Percentiles rank a stretch among this genome's conserved stretches.
Evolutionary conservation across 2,329 filamentous ascomycete species (phyloP).

Genomic region (Botrytis cinerea): DNA sequence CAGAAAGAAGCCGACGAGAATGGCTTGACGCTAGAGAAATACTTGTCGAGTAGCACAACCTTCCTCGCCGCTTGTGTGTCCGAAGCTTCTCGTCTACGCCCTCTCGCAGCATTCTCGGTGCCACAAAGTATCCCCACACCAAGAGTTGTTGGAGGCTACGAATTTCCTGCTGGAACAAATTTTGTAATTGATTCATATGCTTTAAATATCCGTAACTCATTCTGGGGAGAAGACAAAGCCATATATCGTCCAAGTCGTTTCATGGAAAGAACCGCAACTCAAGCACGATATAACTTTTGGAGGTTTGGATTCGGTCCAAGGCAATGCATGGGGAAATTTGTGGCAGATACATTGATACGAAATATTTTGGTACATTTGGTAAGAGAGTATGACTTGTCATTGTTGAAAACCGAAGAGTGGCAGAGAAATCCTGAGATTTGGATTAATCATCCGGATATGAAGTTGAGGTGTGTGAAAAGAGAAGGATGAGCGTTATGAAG

Average conservation of each 20-base stretch:
- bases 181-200: conserved; percentile 49
- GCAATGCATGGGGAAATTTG: conserved; percentile 48
- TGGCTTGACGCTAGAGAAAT: conserved; percentile 29
- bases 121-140: conserved; percentile 45
- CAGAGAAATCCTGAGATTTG: conserved; percentile 19
- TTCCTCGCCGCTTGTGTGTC: conserved; percentile 43
- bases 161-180: conserved; percentile 44
- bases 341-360: conserved; percentile 45
- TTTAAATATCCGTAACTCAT: conserved; percentile 45
- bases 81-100: conserved; percentile 41
- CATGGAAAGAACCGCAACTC: conserved; percentile 27
- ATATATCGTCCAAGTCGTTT: conserved; percentile 44
- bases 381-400: conserved; percentile 10
- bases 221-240: conserved; percentile 45
- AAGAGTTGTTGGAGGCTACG: conserved; percentile 42
- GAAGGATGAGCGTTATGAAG: not conserved
- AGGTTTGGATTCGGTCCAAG: conserved; percentile 50
- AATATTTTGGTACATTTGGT: conserved; percentile 23
- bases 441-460: conserved; percentile 23
- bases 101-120: conserved; percentile 44
- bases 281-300: conserved; percentile 46
- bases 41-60: conserved; percentile 36
- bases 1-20: conserved; percentile 11
- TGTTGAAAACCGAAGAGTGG: conserved; percentile 16
- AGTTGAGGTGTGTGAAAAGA: conserved; percentile 21